phyloP scores from a whole-genome alignment of 1,284 basidiomycete species.

The Pseudomicrostroma phylloplanum region DNA sequence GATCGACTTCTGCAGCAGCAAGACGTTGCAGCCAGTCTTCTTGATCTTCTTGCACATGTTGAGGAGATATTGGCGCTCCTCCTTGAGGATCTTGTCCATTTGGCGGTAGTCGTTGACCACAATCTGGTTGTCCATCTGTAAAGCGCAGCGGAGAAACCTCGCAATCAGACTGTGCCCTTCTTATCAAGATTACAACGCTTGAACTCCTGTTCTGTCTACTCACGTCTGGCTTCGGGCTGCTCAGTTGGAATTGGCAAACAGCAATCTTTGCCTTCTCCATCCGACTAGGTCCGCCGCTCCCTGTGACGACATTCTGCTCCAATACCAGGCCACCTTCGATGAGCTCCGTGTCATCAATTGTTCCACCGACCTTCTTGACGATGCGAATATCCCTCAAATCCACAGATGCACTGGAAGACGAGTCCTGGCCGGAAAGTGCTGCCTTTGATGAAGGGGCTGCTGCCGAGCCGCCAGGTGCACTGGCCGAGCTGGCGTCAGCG shows the following conservation, averaged over 20 bases:
- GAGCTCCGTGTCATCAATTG: constrained; percentile 97
- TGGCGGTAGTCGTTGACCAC: constrained; percentile 99
- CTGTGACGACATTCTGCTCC: constrained; percentile 85
- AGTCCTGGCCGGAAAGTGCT: constrained; percentile 17
- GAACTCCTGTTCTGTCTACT: constrained; percentile 55
- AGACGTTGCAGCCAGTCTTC: constrained; percentile 96
- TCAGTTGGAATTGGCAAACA: constrained; percentile 96
- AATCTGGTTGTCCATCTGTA: constrained; percentile 92
- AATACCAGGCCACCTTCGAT: constrained; percentile 84
- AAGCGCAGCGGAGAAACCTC: too few species aligned
- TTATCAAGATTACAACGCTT: not conserved
- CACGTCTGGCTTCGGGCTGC: constrained; percentile 86
- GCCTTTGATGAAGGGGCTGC: not conserved
- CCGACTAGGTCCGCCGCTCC: constrained; percentile 85
- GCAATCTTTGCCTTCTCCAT: constrained; percentile 99
- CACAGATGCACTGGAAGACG: constrained; percentile 54
- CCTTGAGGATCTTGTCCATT: constrained; percentile 99
- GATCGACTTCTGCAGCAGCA: constrained; percentile 97
- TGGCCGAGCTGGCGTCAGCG: constrained; percentile 17
- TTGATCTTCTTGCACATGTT: constrained; percentile 99
- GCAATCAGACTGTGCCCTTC: not conserved
- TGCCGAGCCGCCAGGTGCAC: constrained; percentile 7
- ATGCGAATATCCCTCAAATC: constrained; percentile 93
- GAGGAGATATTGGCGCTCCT: constrained; percentile 94
- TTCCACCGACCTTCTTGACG: constrained; percentile 97